phyloP scores from a whole-genome alignment of 2,329 filamentous ascomycete genomes.

The Ceratocystis eucalypticola region DNA sequence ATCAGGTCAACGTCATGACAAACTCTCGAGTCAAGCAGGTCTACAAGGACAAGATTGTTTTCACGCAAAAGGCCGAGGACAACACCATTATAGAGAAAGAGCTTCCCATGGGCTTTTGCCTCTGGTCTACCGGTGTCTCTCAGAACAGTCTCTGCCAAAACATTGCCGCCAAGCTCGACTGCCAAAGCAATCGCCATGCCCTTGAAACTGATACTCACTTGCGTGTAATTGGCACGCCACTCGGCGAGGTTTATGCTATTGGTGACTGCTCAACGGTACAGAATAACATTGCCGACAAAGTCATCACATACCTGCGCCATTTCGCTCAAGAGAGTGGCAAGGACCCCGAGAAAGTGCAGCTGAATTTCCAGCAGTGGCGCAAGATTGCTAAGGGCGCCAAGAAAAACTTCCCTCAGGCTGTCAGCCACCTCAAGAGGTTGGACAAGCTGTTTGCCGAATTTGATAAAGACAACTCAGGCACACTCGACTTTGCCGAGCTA shows the following conservation, averaged over 20 bases:
- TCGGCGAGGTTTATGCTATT: conserved; percentile 92
- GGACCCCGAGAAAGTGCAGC: conserved; percentile 74
- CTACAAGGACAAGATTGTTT: conserved; percentile 67
- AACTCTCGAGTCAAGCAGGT: conserved; percentile 92
- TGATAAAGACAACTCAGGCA: conserved; percentile 84
- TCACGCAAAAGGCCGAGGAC: conserved; percentile 64
- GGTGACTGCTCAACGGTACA: conserved; percentile 95
- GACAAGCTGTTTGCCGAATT: conserved; percentile 86
- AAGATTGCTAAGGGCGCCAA: conserved; percentile 70
- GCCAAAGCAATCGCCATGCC: conserved; percentile 78
- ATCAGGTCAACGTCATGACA: conserved; percentile 81
- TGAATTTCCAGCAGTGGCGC: conserved; percentile 82
- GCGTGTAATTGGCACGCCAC: conserved; percentile 70
- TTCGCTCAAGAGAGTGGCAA: conserved; percentile 85
- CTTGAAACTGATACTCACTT: conserved; percentile 91
- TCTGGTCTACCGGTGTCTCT: conserved; percentile 93
- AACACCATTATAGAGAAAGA: conserved; percentile 75
- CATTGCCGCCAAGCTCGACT: conserved; percentile 60
- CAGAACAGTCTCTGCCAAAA: conserved; percentile 69
- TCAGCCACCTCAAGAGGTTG: conserved; percentile 72
- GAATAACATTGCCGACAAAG: conserved; percentile 88
- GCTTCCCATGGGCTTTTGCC: conserved; percentile 85
- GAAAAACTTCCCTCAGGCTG: conserved; percentile 80
- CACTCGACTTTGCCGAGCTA: conserved; percentile 86
- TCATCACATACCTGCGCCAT: conserved; percentile 77